Percentiles rank a stretch among this genome's conserved stretches.
phyloP scores from a whole-genome alignment of 805 yeast genomes.

The Pichia occidentalis region DNA sequence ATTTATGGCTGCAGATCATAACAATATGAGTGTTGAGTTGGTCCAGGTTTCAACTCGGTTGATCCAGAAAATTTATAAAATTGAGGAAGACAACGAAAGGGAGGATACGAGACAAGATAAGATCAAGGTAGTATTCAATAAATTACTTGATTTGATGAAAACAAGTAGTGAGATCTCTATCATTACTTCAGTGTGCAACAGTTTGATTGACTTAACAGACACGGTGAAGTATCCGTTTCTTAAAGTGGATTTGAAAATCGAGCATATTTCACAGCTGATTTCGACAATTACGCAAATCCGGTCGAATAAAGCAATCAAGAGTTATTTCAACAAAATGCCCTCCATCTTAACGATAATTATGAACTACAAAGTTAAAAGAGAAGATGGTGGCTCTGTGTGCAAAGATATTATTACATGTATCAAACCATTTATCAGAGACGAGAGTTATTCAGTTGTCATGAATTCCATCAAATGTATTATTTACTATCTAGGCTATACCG shows the following conservation, averaged over 20 bases:
- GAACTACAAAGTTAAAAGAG: constrained; percentile 1
- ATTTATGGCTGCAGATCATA: background rate
- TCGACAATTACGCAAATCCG: constrained; percentile 5
- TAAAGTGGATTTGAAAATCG: background rate
- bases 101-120: constrained; percentile 3
- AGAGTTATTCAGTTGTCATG: constrained; percentile 1
- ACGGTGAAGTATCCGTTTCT: constrained; percentile 3
- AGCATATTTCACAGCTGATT: constrained; percentile 1
- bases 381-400: background rate
- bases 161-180: background rate
- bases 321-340: constrained; percentile 48
- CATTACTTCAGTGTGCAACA: constrained; percentile 1
- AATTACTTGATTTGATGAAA: background rate
- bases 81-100: background rate
- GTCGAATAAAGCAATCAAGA: constrained; percentile 10
- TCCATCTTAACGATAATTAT: constrained; percentile 33
- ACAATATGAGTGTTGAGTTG: constrained; percentile 54
- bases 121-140: constrained; percentile 2
- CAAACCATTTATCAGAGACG: constrained; percentile 1
- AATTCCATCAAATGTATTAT: constrained; percentile 9
- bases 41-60: constrained; percentile 43
- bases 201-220: constrained; percentile 1
- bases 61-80: background rate
- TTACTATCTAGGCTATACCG: background rate
- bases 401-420: constrained; percentile 6